These are phyloP conservation scores for Cercophora samala DNA, from an alignment of 495 filamentous ascomycete species.

Conservation along the genomic window DNA sequence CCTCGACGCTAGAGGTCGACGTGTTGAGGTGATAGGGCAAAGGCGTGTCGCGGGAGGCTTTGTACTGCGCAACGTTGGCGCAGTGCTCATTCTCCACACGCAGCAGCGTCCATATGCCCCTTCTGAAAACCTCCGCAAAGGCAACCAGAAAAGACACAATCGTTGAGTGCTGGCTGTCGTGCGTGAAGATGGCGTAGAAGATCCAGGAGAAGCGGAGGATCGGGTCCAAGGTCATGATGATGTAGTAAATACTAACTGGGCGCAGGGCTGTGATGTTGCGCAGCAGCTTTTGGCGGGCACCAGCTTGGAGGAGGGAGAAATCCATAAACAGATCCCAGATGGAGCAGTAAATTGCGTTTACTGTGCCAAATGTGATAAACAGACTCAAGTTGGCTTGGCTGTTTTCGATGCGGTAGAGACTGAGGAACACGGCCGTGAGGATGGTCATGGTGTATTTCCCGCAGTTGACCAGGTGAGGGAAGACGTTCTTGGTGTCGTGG, in stretches of 20 bases:
- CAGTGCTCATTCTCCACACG: slow-evolving; percentile 97
- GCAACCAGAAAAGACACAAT: slow-evolving; percentile 71
- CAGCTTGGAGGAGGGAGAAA: slow-evolving; percentile 79
- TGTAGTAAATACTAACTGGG: slow-evolving; percentile 74
- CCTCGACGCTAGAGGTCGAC: neutral
- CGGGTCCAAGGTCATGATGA: slow-evolving; percentile 77
- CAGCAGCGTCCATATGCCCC: slow-evolving; percentile 87
- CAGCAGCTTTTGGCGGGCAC: slow-evolving; percentile 64
- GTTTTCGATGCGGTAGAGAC: slow-evolving; percentile 74
- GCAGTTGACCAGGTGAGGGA: slow-evolving; percentile 89
- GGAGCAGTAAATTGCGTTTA: slow-evolving; percentile 79
- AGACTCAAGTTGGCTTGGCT: slow-evolving; percentile 51
- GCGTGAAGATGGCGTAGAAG: slow-evolving; percentile 79
- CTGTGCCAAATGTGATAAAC: slow-evolving; percentile 73
- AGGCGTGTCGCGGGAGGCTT: slow-evolving; percentile 75
- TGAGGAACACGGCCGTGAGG: slow-evolving; percentile 69
- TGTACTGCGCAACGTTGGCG: slow-evolving; percentile 78
- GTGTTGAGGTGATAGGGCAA: slow-evolving; percentile 67
- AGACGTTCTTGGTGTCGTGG: slow-evolving; percentile 76
- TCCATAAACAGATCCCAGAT: slow-evolving; percentile 99
- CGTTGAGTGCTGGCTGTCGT: slow-evolving; percentile 75
- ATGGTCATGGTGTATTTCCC: slow-evolving; percentile 90
- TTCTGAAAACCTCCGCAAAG: slow-evolving; percentile 71
- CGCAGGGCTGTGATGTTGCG: slow-evolving; percentile 80
- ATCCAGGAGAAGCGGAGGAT: slow-evolving; percentile 95